Conservation (phyloP, 768 basidiomycete genomes). For the Podaxis sp. region DNA sequence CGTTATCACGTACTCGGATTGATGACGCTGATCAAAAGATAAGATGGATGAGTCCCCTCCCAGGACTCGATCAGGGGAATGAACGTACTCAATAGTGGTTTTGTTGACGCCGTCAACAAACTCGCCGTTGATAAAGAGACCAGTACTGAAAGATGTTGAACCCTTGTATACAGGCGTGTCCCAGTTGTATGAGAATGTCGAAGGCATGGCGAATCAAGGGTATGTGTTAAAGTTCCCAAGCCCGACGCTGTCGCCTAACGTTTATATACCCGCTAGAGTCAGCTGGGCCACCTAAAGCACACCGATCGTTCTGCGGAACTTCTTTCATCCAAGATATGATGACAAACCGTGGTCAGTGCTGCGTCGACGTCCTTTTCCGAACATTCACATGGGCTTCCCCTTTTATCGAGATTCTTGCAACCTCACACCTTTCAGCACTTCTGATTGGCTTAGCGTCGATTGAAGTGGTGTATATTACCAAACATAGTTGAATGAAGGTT, state of each 20-base stretch:
- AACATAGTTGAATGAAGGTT: slow-evolving; percentile 36
- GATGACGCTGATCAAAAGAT: slow-evolving; percentile 41
- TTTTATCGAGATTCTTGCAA: neutral
- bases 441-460: neutral
- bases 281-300: neutral
- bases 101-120: slow-evolving; percentile 55
- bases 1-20: slow-evolving; percentile 45
- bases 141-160: slow-evolving; percentile 57
- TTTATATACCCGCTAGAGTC: slow-evolving; percentile 2
- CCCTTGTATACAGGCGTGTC: slow-evolving; percentile 56
- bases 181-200: slow-evolving; percentile 48
- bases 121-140: slow-evolving; percentile 74
- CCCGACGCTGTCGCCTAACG: no score
- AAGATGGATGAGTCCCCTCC: neutral
- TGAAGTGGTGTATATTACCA: neutral
- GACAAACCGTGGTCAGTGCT: slow-evolving; percentile 1
- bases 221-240: neutral
- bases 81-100: slow-evolving; percentile 62
- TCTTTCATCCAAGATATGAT: neutral
- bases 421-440: neutral
- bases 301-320: slow-evolving; percentile 1
- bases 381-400: slow-evolving; percentile 8
- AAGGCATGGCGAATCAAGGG: slow-evolving; percentile 26
- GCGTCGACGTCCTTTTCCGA: neutral
- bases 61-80: neutral